Evolutionary conservation across 306 rosid species (phyloP).

Genomic region (Cicer judaicum): DNA sequence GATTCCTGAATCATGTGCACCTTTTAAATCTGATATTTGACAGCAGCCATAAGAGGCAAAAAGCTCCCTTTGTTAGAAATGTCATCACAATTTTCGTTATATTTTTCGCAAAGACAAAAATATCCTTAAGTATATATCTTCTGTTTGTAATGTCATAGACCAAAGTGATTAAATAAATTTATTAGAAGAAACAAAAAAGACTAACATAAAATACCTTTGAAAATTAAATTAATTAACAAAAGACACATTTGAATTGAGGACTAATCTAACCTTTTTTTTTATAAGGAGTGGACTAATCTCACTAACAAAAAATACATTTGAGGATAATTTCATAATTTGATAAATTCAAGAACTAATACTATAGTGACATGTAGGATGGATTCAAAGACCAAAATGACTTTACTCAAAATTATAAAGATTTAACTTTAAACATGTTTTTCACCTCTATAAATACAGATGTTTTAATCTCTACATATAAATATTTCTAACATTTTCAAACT

Average conservation of each 20-base stretch:
- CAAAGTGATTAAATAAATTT: not conserved
- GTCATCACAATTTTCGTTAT: not conserved
- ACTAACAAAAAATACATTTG: no score
- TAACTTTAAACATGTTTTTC: not conserved
- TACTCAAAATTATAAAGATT: no score
- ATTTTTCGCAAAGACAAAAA: not conserved
- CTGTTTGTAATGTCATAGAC: not conserved
- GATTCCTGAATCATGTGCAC: constrained; percentile 55
- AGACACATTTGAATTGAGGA: no score
- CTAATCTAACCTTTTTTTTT: no score
- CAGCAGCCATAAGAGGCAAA: not conserved
- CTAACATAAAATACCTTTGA: not conserved
- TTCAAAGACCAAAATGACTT: not conserved
- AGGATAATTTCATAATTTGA: not conserved
- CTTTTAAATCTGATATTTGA: constrained; percentile 56
- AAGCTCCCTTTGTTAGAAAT: constrained; percentile 17
- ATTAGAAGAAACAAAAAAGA: not conserved
- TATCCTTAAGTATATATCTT: not conserved
- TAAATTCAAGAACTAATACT: not conserved
- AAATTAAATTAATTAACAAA: no score
- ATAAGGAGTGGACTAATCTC: no score
- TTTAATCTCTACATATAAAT: not conserved
- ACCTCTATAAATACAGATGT: not conserved
- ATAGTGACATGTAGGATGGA: not conserved
- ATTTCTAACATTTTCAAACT: not conserved